phyloP scores from a whole-genome alignment of 495 filamentous ascomycete genomes.

The Xylaria nigripes region DNA sequence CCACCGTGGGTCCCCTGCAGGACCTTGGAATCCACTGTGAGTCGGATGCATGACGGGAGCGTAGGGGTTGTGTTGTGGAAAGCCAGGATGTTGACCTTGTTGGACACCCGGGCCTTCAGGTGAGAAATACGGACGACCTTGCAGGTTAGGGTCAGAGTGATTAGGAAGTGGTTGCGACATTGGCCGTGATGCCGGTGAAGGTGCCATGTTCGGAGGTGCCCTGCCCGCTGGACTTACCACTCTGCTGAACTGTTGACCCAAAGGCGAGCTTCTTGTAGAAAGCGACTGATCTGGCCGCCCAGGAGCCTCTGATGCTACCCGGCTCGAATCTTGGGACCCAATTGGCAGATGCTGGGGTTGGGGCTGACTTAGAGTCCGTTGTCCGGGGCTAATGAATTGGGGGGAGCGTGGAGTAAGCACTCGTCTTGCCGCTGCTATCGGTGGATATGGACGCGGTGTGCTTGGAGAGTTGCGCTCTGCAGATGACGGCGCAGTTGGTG shows the following conservation, averaged over 20 bases:
- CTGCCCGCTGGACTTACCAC: conserved; percentile 24
- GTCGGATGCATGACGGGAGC: conserved; percentile 12
- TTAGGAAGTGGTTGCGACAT: conserved; percentile 33
- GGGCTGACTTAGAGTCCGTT: conserved; percentile 41
- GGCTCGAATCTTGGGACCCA: conserved; percentile 28
- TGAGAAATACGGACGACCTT: not conserved
- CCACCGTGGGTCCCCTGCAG: conserved; percentile 31
- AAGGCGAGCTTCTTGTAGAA: conserved; percentile 25
- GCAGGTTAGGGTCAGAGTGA: conserved; percentile 19
- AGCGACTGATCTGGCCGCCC: conserved; percentile 18
- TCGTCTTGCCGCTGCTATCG: conserved; percentile 35
- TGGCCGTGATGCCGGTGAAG: conserved; percentile 27
- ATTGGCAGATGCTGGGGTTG: conserved; percentile 32
- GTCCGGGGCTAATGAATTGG: conserved; percentile 36
- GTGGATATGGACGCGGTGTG: conserved; percentile 32
- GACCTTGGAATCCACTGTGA: conserved; percentile 5
- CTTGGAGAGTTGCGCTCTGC: conserved; percentile 32
- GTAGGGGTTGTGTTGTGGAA: conserved; percentile 1
- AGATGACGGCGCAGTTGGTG: conserved; percentile 23
- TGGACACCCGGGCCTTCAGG: conserved; percentile 15
- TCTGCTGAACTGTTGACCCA: conserved; percentile 29
- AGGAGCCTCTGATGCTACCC: conserved; percentile 12
- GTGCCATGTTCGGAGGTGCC: conserved; percentile 25
- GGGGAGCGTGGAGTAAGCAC: conserved; percentile 63
- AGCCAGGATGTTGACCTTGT: conserved; percentile 12